phyloP scores from a whole-genome alignment of 257 asterid species.

The Thymus mandschuricus region DNA sequence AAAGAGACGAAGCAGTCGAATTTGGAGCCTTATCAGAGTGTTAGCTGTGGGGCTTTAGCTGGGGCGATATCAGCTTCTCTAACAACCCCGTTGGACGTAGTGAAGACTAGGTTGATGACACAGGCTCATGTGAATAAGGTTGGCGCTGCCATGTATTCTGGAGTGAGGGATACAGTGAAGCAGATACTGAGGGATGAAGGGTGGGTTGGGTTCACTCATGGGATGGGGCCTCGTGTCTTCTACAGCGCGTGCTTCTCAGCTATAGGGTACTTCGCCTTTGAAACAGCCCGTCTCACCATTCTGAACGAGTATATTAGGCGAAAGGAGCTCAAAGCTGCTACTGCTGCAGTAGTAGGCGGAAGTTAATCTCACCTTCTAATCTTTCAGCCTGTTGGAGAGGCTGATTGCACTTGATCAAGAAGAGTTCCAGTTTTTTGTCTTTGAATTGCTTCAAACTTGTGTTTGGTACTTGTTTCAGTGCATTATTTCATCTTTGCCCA shows the following conservation, averaged over 20 bases:
- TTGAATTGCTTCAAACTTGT: slow-evolving; percentile 2
- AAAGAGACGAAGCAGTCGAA: slow-evolving; percentile 46
- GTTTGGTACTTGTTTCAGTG: slow-evolving; percentile 7
- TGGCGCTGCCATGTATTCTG: slow-evolving; percentile 63
- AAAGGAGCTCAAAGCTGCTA: slow-evolving; percentile 57
- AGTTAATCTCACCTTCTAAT: slow-evolving; percentile 28
- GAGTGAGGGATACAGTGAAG: slow-evolving; percentile 60
- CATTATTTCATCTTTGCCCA: neutral
- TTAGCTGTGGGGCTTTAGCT: slow-evolving; percentile 91
- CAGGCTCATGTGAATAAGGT: slow-evolving; percentile 71
- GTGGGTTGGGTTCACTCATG: slow-evolving; percentile 89
- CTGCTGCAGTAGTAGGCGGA: slow-evolving; percentile 33
- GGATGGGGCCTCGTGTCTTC: slow-evolving; percentile 96
- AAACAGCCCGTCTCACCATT: slow-evolving; percentile 84
- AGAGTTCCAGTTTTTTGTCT: no score
- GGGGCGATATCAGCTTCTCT: slow-evolving; percentile 93
- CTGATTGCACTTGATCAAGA: slow-evolving; percentile 7
- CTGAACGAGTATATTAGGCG: slow-evolving; percentile 65
- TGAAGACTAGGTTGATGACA: slow-evolving; percentile 96
- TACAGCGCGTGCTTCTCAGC: slow-evolving; percentile 96
- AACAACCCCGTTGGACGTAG: slow-evolving; percentile 97
- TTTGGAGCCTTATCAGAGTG: slow-evolving; percentile 90
- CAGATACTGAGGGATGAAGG: slow-evolving; percentile 94
- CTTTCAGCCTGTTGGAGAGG: slow-evolving; percentile 3
- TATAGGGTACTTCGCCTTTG: slow-evolving; percentile 92